Percentiles rank a stretch among this genome's conserved stretches.
These are phyloP conservation scores for Juglanconis juglandina DNA, from an alignment of 2,329 filamentous ascomycete species.

Conservation along the genomic window DNA sequence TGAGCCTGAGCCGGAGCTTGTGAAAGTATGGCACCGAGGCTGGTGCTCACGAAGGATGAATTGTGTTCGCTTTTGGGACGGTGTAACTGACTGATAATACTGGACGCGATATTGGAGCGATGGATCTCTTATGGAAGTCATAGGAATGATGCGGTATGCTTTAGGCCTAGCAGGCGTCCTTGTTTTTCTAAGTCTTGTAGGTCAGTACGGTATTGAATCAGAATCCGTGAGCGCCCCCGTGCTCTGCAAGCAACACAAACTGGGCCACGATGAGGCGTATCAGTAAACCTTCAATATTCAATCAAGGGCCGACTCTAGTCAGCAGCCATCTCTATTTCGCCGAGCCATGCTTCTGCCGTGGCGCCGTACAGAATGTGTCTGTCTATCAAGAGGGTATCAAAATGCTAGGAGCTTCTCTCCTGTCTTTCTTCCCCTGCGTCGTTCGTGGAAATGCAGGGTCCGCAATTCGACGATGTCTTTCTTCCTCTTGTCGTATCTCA, in stretches of 20 bases:
- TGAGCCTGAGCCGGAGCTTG: background rate
- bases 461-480: background rate
- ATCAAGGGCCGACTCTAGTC: slow-evolving; percentile 7
- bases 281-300: background rate
- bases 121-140: no score
- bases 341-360: slow-evolving; percentile 1
- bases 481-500: background rate
- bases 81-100: no score
- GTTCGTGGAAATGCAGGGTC: background rate
- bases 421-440: background rate
- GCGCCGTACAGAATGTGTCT: slow-evolving; percentile 17
- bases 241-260: background rate
- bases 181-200: no score
- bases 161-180: no score
- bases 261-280: background rate
- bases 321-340: background rate
- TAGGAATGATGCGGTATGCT: no score
- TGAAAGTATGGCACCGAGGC: background rate
- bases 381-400: slow-evolving; percentile 18
- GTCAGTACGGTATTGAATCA: no score
- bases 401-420: slow-evolving; percentile 8
- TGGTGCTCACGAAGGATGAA: background rate
- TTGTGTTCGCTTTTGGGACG: no score
- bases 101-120: no score
- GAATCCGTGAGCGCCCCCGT: no score